Evolutionary conservation across 768 basidiomycete species (phyloP).

Genomic region (Rhizopogon salebrosus): DNA sequence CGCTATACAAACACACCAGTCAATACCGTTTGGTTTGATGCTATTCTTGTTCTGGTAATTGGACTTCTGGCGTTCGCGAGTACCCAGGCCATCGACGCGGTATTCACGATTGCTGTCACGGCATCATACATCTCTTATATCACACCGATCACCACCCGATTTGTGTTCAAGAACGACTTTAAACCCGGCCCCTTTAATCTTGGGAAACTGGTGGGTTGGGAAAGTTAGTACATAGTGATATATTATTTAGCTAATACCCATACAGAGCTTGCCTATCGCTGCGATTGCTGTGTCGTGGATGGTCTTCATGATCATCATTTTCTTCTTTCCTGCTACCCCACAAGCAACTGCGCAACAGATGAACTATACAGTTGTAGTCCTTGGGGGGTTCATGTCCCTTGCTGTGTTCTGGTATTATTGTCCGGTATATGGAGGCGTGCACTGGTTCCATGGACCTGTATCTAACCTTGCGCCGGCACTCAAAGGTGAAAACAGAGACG

Average conservation of each 20-base stretch:
- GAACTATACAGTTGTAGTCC: conserved; percentile 33
- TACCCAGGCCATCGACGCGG: conserved; percentile 49
- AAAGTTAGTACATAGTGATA: no score
- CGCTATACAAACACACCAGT: conserved; percentile 48
- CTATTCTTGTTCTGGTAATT: conserved; percentile 39
- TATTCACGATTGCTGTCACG: conserved; percentile 46
- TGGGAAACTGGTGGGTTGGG: conserved; percentile 22
- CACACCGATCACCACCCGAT: conserved; percentile 50
- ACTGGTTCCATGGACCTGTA: conserved; percentile 26
- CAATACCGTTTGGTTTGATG: conserved; percentile 49
- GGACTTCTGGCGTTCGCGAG: conserved; percentile 61
- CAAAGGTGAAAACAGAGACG: background rate
- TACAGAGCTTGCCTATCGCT: conserved; percentile 24
- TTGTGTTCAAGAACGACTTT: conserved; percentile 42
- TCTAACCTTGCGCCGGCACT: conserved; percentile 1
- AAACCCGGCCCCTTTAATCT: conserved; percentile 54
- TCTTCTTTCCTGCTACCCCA: conserved; percentile 28
- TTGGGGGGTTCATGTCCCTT: conserved; percentile 26
- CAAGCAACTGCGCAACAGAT: conserved; percentile 25
- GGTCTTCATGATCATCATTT: conserved; percentile 29
- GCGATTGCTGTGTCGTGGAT: conserved; percentile 30
- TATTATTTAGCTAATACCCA: background rate
- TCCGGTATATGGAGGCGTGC: conserved; percentile 19
- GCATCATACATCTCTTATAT: conserved; percentile 46
- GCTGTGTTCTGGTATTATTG: conserved; percentile 5